Conservation (phyloP, 2,329 filamentous ascomycete genomes). For the Aureobasidium subglaciale region DNA sequence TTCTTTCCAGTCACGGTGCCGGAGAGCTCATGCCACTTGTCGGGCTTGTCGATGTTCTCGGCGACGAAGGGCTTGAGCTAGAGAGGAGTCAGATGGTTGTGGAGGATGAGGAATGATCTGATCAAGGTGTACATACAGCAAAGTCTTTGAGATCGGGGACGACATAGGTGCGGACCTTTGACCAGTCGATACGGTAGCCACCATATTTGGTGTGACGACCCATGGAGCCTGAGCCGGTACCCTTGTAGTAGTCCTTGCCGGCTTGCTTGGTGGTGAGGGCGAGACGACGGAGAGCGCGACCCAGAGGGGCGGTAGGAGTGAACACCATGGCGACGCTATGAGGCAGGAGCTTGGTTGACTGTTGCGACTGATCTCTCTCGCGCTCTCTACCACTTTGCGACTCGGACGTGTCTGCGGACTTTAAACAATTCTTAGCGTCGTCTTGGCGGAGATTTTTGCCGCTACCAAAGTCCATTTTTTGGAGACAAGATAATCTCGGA, state of each 20-base stretch:
- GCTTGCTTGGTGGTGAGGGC: conserved; percentile 87
- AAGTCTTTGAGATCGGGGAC: conserved; percentile 66
- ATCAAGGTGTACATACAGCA: conserved; percentile 53
- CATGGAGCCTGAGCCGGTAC: conserved; percentile 81
- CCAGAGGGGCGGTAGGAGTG: conserved; percentile 57
- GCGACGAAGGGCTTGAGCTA: conserved; percentile 70
- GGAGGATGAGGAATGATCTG: neutral
- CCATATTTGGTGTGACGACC: conserved; percentile 78
- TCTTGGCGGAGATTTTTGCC: conserved; percentile 8
- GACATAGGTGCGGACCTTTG: conserved; percentile 84
- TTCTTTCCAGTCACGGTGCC: conserved; percentile 26
- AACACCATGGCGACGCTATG: neutral
- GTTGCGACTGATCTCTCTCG: neutral
- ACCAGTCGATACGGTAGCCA: conserved; percentile 75
- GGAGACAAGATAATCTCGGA: neutral
- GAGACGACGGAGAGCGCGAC: conserved; percentile 64
- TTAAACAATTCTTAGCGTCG: conserved; percentile 2
- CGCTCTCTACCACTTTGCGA: neutral
- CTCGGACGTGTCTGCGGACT: conserved; percentile 15
- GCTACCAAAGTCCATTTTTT: neutral
- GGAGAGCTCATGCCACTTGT: conserved; percentile 43
- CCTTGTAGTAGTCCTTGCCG: conserved; percentile 95
- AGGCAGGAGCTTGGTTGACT: neutral
- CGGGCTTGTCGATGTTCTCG: conserved; percentile 47
- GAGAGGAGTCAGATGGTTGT: neutral